phyloP scores from a whole-genome alignment of 192 early-diverging fungal genomes.

The Funneliformis mosseae region DNA sequence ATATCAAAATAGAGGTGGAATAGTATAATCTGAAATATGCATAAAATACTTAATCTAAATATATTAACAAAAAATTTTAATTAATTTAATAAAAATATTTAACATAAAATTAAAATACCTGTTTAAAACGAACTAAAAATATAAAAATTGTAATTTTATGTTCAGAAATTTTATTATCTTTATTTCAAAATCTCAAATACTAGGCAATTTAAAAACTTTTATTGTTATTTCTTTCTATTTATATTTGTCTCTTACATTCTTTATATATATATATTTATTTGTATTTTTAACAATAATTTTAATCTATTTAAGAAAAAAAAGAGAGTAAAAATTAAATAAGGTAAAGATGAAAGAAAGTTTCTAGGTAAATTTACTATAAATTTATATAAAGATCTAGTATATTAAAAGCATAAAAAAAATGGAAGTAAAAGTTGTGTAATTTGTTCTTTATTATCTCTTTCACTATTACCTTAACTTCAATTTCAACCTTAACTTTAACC shows the following conservation, averaged over 20 bases:
- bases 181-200: constrained; percentile 26
- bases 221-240: not conserved
- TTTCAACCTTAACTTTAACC: too few species aligned
- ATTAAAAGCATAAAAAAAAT: too few species aligned
- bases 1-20: not conserved
- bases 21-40: constrained; percentile 15
- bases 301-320: too few species aligned
- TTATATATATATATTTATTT: not conserved
- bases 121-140: constrained; percentile 33
- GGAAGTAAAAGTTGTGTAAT: too few species aligned
- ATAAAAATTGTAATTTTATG: constrained; percentile 35
- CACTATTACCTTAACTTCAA: too few species aligned
- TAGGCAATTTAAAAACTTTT: constrained; percentile 5
- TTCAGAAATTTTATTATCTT: not conserved
- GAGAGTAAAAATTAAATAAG: too few species aligned
- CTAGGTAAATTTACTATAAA: too few species aligned
- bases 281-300: not conserved
- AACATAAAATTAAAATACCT: constrained; percentile 19
- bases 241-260: not conserved
- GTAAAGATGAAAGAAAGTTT: too few species aligned
- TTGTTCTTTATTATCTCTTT: too few species aligned
- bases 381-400: too few species aligned
- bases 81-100: constrained; percentile 2
- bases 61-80: not conserved
- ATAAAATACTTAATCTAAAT: constrained; percentile 30